A percentile compares a stretch with the other conserved stretches of the same genome.
phyloP scores from a whole-genome alignment of 2,329 filamentous ascomycete species.

The Trichoderma koningiopsis region DNA sequence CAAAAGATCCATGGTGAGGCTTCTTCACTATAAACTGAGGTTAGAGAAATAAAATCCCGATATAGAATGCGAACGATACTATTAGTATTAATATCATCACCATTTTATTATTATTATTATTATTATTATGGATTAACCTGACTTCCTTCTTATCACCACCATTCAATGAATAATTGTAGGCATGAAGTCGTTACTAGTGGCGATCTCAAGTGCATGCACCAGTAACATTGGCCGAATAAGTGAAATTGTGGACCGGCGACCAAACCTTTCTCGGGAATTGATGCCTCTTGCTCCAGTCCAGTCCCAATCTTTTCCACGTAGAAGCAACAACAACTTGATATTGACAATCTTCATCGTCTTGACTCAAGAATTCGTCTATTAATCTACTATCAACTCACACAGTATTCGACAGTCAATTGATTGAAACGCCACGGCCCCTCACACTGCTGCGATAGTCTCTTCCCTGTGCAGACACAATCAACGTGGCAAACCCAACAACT shows the following conservation, averaged over 20 bases:
- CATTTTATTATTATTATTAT: too few species aligned
- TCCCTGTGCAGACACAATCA: not conserved
- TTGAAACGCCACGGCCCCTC: not conserved
- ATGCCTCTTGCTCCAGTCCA: not conserved
- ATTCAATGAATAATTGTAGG: not conserved
- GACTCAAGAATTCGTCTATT: too few species aligned
- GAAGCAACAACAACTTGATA: not conserved
- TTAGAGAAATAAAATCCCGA: too few species aligned
- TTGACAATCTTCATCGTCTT: not conserved
- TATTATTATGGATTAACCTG: too few species aligned
- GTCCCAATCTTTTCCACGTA: not conserved
- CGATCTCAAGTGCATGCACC: not conserved
- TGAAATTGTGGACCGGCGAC: constrained; percentile 7
- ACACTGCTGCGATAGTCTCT: not conserved
- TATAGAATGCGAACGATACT: too few species aligned
- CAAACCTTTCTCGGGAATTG: constrained; percentile 1
- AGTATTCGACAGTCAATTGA: not conserved
- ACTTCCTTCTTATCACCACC: not conserved
- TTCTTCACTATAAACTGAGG: too few species aligned
- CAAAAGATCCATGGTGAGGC: too few species aligned
- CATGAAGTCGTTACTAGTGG: not conserved
- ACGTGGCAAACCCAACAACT: constrained; percentile 28
- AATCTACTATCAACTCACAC: not conserved
- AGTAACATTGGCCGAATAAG: not conserved
- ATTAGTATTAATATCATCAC: too few species aligned